A percentile compares a stretch with the other conserved stretches of the same genome.
Evolutionary conservation across 2,329 filamentous ascomycete genomes (phyloP).

Genomic region (Arthroderma sp.): DNA sequence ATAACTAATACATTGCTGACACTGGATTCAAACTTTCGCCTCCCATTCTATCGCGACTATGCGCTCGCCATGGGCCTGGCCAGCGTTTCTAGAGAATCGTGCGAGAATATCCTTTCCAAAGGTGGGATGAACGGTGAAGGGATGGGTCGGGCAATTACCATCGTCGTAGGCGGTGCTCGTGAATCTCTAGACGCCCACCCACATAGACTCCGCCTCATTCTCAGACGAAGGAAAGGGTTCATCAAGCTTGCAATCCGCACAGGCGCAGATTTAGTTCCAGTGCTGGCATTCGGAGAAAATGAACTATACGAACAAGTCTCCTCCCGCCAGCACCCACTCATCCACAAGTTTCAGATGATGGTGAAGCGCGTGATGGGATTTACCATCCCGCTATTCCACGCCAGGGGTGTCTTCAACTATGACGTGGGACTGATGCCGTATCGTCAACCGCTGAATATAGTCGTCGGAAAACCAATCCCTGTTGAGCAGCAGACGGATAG

Average conservation of each 20-base stretch:
- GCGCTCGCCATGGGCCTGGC: slow-evolving; percentile 76
- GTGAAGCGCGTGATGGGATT: slow-evolving; percentile 82
- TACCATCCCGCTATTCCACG: slow-evolving; percentile 81
- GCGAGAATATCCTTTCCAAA: slow-evolving; percentile 71
- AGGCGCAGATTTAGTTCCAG: slow-evolving; percentile 87
- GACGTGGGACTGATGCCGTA: slow-evolving; percentile 96
- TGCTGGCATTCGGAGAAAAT: slow-evolving; percentile 89
- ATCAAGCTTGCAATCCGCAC: slow-evolving; percentile 83
- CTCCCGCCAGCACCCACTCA: slow-evolving; percentile 59
- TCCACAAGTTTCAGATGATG: slow-evolving; percentile 71
- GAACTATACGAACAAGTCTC: slow-evolving; percentile 86
- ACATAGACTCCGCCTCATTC: slow-evolving; percentile 59
- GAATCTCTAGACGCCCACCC: slow-evolving; percentile 86
- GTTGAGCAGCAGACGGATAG: slow-evolving; percentile 45
- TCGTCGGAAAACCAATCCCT: slow-evolving; percentile 69
- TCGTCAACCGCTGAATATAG: slow-evolving; percentile 71
- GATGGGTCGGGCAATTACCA: slow-evolving; percentile 90
- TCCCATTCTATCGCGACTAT: slow-evolving; percentile 90
- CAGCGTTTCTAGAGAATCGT: slow-evolving; percentile 82
- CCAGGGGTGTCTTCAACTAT: slow-evolving; percentile 90
- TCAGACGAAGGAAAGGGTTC: slow-evolving; percentile 79
- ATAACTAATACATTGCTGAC: slow-evolving; percentile 91
- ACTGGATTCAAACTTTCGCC: slow-evolving; percentile 88
- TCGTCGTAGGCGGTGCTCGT: slow-evolving; percentile 82
- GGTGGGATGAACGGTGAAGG: slow-evolving; percentile 67